These are phyloP conservation scores for Geoglossum cookeanum DNA, from an alignment of 2,329 filamentous ascomycete genomes.

Conservation along the genomic window DNA sequence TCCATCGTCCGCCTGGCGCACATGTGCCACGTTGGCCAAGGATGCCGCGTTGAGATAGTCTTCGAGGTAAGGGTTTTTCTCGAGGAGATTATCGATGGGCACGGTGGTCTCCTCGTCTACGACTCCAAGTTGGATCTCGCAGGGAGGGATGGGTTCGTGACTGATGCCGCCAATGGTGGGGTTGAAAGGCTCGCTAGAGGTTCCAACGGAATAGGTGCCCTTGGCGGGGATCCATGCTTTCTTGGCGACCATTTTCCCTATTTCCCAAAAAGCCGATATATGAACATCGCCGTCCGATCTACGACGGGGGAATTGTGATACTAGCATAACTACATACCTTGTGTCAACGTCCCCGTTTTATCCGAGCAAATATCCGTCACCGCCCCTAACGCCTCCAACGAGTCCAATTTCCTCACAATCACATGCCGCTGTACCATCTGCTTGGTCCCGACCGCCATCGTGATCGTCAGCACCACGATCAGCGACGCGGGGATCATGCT, in stretches of 20 bases:
- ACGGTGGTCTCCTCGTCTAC: conserved; percentile 25
- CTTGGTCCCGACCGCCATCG: conserved; percentile 39
- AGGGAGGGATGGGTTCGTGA: no score
- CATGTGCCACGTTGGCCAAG: conserved; percentile 44
- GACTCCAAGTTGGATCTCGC: neutral
- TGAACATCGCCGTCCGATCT: no score
- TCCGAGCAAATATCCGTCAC: conserved; percentile 51
- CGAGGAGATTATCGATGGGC: conserved; percentile 30
- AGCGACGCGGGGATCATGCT: conserved; percentile 44
- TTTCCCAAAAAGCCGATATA: no score
- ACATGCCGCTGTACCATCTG: conserved; percentile 45
- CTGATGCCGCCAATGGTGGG: conserved; percentile 27
- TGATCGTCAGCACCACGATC: conserved; percentile 48
- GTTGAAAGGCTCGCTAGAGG: conserved; percentile 35
- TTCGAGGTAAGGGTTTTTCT: conserved; percentile 29
- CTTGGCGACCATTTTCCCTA: conserved; percentile 41
- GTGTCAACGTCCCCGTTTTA: conserved; percentile 47
- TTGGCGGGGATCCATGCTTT: conserved; percentile 38
- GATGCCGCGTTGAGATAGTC: conserved; percentile 43
- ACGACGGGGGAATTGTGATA: no score
- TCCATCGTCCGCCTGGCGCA: conserved; percentile 33
- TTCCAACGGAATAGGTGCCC: conserved; percentile 38
- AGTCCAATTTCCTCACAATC: conserved; percentile 44
- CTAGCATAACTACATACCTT: no score
- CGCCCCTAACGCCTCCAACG: conserved; percentile 43